Evolutionary conservation across 768 basidiomycete species (phyloP).

Genomic region (Suillus bovinus): DNA sequence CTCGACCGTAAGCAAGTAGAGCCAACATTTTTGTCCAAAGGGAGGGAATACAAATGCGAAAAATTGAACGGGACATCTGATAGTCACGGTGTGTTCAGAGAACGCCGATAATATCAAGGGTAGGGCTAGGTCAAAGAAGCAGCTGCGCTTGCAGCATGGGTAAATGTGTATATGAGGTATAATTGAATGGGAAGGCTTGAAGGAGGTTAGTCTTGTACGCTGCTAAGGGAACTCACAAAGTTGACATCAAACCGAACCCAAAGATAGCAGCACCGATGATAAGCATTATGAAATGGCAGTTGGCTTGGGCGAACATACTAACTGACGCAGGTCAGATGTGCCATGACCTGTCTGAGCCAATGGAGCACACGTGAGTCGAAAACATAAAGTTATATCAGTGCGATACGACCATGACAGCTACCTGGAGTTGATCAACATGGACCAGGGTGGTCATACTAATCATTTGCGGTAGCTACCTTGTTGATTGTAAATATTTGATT

Average conservation of each 20-base stretch:
- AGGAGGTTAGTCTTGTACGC: slow-evolving; percentile 5
- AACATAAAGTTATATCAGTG: no score
- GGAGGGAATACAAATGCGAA: no score
- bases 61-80: no score
- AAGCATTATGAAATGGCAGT: slow-evolving; percentile 59
- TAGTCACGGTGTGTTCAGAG: not conserved
- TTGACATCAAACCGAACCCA: slow-evolving; percentile 63
- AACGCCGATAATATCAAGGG: not conserved
- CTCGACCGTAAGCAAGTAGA: no score
- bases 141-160: slow-evolving; percentile 64
- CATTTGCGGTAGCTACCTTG: no score
- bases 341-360: no score
- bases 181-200: slow-evolving; percentile 60
- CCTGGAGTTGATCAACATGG: no score
- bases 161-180: slow-evolving; percentile 72
- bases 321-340: slow-evolving; percentile 35
- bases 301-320: slow-evolving; percentile 76
- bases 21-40: no score
- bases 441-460: no score
- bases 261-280: slow-evolving; percentile 62
- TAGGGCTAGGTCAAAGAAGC: slow-evolving; percentile 45
- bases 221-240: slow-evolving; percentile 42
- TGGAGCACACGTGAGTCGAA: no score
- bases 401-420: no score
- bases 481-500: no score